Evolutionary conservation across 148 eudicot species (phyloP).

Genomic region (Heliamphora exappendiculata): DNA sequence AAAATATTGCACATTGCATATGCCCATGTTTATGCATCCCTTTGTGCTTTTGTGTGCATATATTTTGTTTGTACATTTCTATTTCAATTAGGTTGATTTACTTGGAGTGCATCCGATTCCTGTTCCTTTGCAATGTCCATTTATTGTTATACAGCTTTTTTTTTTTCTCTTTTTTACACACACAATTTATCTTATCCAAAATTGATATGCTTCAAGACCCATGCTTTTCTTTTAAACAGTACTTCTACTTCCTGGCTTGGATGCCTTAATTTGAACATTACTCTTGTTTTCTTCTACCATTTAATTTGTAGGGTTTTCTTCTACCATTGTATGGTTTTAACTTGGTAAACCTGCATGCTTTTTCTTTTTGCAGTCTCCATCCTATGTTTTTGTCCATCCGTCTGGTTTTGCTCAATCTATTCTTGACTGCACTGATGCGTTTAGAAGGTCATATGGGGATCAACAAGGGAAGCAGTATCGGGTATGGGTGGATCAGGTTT

Average conservation of each 20-base stretch:
- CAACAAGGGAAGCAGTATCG: conserved; percentile 40
- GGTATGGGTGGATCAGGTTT: conserved; percentile 57
- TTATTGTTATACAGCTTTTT: not conserved
- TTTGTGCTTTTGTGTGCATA: not conserved
- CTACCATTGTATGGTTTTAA: not conserved
- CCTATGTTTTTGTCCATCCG: conserved; percentile 47
- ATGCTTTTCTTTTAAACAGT: not conserved
- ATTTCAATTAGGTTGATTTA: not conserved
- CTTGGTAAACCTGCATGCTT: not conserved
- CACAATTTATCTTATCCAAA: not conserved
- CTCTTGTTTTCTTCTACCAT: not conserved
- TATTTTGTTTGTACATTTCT: not conserved
- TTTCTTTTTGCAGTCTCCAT: conserved; percentile 31
- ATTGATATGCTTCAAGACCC: not conserved
- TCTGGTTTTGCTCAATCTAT: conserved; percentile 43
- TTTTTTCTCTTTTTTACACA: no score
- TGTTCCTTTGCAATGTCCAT: not conserved
- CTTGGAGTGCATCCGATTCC: not conserved
- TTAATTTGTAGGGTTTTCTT: not conserved
- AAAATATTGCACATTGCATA: not conserved
- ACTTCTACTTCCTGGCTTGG: no score
- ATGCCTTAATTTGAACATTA: not conserved
- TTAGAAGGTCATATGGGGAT: conserved; percentile 50
- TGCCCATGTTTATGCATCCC: not conserved
- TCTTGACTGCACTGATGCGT: conserved; percentile 34